Evolutionary conservation across 1,284 basidiomycete genomes (phyloP).

Genomic region (Pseudozyma hubeiensis): DNA sequence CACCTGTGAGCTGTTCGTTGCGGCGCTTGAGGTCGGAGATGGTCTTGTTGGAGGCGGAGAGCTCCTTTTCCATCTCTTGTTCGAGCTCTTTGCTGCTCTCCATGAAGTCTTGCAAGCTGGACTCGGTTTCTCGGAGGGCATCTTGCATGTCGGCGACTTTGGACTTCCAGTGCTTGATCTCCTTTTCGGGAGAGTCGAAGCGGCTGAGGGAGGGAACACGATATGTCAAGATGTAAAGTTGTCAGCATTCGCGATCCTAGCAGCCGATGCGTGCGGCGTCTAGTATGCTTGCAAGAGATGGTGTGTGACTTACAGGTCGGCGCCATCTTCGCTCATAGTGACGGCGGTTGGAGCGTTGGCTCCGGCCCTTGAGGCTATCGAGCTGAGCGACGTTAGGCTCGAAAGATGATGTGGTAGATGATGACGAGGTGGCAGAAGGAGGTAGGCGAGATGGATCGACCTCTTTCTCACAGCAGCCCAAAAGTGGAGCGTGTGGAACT

Average conservation of each 20-base stretch:
- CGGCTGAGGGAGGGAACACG: constrained; percentile 11
- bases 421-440: neutral
- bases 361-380: constrained; percentile 13
- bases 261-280: too few relatives aligned
- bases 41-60: constrained; percentile 47
- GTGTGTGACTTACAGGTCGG: constrained; percentile 26
- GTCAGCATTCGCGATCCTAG: neutral
- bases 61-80: constrained; percentile 64
- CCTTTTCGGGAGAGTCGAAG: constrained; percentile 58
- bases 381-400: neutral
- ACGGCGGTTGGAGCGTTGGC: constrained; percentile 18
- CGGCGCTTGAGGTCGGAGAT: constrained; percentile 50
- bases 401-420: neutral
- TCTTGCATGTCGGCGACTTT: constrained; percentile 61
- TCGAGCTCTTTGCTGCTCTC: constrained; percentile 66
- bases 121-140: constrained; percentile 59
- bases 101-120: constrained; percentile 63
- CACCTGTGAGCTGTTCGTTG: constrained; percentile 55
- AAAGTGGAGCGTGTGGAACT: neutral
- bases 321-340: constrained; percentile 45
- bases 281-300: too few relatives aligned
- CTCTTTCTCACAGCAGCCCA: neutral
- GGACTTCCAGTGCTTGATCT: constrained; percentile 60
- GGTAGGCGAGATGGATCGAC: neutral
- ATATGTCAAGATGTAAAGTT: neutral